These are phyloP conservation scores for Botryosphaeria agaves DNA, from an alignment of 2,329 filamentous ascomycete genomes.

Conservation along the genomic window DNA sequence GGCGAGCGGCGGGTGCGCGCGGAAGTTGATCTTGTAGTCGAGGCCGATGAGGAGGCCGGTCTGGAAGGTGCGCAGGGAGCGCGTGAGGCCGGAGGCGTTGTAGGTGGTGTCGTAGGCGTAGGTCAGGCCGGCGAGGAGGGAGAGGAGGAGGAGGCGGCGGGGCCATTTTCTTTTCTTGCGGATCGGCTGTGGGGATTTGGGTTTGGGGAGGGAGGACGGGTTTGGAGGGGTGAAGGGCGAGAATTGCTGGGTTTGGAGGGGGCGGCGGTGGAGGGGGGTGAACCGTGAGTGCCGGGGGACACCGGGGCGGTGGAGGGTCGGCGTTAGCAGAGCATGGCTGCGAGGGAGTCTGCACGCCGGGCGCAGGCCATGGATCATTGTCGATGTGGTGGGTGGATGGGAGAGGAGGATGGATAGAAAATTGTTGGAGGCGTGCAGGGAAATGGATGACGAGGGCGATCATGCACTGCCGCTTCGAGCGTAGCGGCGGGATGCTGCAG, in stretches of 20 bases:
- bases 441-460: not conserved
- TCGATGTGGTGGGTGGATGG: too few relatives aligned
- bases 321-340: not conserved
- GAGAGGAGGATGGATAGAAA: not conserved
- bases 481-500: too few relatives aligned
- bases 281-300: not conserved
- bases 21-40: constrained; percentile 96
- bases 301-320: not conserved
- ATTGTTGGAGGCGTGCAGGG: not conserved
- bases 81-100: constrained; percentile 63
- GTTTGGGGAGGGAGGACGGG: constrained; percentile 59
- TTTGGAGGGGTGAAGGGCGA: constrained; percentile 45
- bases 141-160: constrained; percentile 51
- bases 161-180: constrained; percentile 54
- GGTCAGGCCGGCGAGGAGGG: constrained; percentile 38
- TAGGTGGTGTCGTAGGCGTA: constrained; percentile 56
- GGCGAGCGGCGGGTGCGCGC: constrained; percentile 56
- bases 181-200: constrained; percentile 54
- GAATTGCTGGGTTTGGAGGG: constrained; percentile 17
- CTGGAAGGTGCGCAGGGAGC: constrained; percentile 67
- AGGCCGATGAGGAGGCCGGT: constrained; percentile 64
- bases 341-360: not conserved
- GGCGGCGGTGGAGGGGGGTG: not conserved
- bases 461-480: too few relatives aligned
- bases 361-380: not conserved